Percentiles rank a stretch among this genome's conserved stretches.
These are phyloP conservation scores for Sugiyamaella marilandica DNA, from an alignment of 805 yeast genomes.

Conservation along the genomic window DNA sequence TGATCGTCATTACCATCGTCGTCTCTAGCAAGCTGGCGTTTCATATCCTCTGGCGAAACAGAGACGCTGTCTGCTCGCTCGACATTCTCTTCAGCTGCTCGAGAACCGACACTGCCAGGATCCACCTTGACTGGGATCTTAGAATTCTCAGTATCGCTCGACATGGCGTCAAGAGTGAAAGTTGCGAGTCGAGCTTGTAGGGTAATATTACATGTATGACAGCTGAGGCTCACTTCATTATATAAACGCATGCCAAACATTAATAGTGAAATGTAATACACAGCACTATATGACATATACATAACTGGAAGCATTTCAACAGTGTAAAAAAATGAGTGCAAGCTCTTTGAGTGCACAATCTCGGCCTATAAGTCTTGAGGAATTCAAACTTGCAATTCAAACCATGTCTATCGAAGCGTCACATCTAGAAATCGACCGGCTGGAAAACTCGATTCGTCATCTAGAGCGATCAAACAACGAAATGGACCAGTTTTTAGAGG, in stretches of 20 bases:
- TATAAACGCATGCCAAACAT: no score
- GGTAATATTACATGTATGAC: not conserved
- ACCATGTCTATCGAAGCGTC: constrained; percentile 11
- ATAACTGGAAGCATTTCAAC: no score
- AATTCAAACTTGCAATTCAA: constrained; percentile 18
- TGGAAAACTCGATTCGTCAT: constrained; percentile 28
- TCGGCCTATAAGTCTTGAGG: constrained; percentile 9
- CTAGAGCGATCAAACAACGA: constrained; percentile 28
- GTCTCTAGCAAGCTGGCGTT: constrained; percentile 15
- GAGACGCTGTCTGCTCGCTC: not conserved
- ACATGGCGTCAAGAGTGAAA: not conserved
- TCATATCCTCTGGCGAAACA: constrained; percentile 11
- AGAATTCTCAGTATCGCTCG: constrained; percentile 1
- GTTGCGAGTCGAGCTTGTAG: not conserved
- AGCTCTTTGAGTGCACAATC: not conserved
- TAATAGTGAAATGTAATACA: no score
- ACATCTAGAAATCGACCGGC: constrained; percentile 22
- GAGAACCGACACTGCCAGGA: not conserved
- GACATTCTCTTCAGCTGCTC: not conserved
- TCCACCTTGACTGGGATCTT: constrained; percentile 1
- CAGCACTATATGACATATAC: no score
- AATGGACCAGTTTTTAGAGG: constrained; percentile 19
- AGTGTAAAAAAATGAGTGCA: no score
- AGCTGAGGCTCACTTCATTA: not conserved
- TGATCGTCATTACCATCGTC: constrained; percentile 25